A percentile compares a stretch with the other conserved stretches of the same genome.
phyloP scores from a whole-genome alignment of 306 rosid species.

The Cicer judaicum region DNA sequence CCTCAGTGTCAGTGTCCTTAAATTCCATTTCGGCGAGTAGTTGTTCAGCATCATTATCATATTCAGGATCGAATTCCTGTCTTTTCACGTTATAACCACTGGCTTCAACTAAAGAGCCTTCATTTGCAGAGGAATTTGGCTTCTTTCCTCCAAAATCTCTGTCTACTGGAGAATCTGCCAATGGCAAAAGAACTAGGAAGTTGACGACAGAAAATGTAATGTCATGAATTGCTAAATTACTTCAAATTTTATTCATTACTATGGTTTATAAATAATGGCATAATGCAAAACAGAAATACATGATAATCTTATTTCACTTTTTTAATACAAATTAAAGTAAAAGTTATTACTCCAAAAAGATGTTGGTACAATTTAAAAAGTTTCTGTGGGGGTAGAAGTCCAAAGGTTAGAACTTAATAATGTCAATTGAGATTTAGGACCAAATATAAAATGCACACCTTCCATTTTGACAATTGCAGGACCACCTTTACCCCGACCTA shows the following conservation, averaged over 20 bases:
- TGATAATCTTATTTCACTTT: slow-evolving; percentile 2
- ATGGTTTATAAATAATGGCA: slow-evolving; percentile 18
- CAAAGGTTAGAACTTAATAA: slow-evolving; percentile 18
- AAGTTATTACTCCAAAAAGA: background rate
- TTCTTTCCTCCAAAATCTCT: slow-evolving; percentile 71
- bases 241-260: background rate
- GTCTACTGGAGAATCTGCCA: slow-evolving; percentile 74
- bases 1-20: slow-evolving; percentile 82
- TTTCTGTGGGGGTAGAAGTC: slow-evolving; percentile 3
- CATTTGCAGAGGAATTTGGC: slow-evolving; percentile 63
- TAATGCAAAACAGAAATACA: slow-evolving; percentile 18
- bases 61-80: slow-evolving; percentile 93
- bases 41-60: slow-evolving; percentile 94
- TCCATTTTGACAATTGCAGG: slow-evolving; percentile 70
- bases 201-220: slow-evolving; percentile 21
- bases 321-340: slow-evolving; percentile 10
- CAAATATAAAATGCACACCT: slow-evolving; percentile 57
- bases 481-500: slow-evolving; percentile 66
- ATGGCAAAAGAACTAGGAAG: slow-evolving; percentile 16
- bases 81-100: slow-evolving; percentile 91
- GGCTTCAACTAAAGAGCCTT: slow-evolving; percentile 77
- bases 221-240: slow-evolving; percentile 7
- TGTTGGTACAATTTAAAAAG: background rate
- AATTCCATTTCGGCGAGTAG: slow-evolving; percentile 96
- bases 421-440: background rate